Conservation (phyloP, 1,284 basidiomycete species). For the Quambalaria eucalypti region DNA sequence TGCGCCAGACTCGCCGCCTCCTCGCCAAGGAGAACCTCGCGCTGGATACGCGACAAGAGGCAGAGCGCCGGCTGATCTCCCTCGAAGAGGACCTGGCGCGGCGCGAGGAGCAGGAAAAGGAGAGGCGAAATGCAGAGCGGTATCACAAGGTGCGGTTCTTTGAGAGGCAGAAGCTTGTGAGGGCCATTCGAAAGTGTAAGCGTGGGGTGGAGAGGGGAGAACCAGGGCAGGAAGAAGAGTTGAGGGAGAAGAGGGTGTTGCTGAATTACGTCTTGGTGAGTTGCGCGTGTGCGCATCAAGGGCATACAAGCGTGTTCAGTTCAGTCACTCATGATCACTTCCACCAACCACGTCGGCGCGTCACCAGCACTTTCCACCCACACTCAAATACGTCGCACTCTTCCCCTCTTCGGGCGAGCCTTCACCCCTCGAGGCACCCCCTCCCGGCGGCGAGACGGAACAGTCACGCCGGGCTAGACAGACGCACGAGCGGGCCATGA, state of each 20-base stretch:
- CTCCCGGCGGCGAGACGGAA: slow-evolving; percentile 14
- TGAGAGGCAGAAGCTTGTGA: slow-evolving; percentile 4
- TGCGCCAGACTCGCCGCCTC: slow-evolving; percentile 3
- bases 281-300: too few relatives aligned
- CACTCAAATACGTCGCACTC: slow-evolving; percentile 21
- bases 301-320: not conserved
- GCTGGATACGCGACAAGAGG: slow-evolving; percentile 27
- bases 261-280: slow-evolving; percentile 7
- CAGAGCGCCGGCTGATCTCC: slow-evolving; percentile 23
- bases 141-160: slow-evolving; percentile 33
- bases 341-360: not conserved
- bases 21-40: slow-evolving; percentile 15
- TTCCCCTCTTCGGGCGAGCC: slow-evolving; percentile 14
- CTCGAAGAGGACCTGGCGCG: slow-evolving; percentile 21
- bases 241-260: slow-evolving; percentile 3
- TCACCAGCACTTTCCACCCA: too few relatives aligned
- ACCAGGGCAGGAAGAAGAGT: slow-evolving; percentile 1
- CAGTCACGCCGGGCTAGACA: slow-evolving; percentile 1
- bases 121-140: slow-evolving; percentile 14
- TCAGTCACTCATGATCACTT: not conserved
- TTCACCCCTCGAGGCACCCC: slow-evolving; percentile 9
- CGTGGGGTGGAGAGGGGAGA: not conserved
- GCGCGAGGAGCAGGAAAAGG: slow-evolving; percentile 8
- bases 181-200: not conserved
- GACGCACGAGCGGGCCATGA: slow-evolving; percentile 6